Conservation (phyloP, 768 basidiomycete species). For the Pleurotus eryngii region DNA sequence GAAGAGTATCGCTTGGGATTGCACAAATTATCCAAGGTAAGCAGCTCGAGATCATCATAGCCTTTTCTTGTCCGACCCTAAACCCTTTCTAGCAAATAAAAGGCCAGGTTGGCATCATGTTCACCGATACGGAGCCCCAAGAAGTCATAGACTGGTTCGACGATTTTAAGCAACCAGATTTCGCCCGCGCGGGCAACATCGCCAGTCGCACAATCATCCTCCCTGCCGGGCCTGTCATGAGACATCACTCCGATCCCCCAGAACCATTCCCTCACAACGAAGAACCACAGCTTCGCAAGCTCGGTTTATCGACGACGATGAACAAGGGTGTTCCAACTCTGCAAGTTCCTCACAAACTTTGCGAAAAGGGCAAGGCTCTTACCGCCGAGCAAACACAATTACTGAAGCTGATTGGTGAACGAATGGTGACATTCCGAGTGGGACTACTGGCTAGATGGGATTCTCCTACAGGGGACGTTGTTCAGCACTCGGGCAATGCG, state of each 20-base stretch:
- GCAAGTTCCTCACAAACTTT: conserved; percentile 75
- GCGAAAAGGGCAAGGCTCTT: conserved; percentile 76
- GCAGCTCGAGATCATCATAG: conserved; percentile 14
- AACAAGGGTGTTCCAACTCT: conserved; percentile 86
- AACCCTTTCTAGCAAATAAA: conserved; percentile 70
- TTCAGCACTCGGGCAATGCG: conserved; percentile 48
- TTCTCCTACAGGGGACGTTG: conserved; percentile 60
- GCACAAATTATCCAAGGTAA: conserved; percentile 74
- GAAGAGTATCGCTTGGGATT: conserved; percentile 82
- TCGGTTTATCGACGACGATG: conserved; percentile 84
- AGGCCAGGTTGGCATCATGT: conserved; percentile 91
- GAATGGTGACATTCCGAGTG: conserved; percentile 82
- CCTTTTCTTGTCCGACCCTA: neutral
- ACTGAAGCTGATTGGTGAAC: conserved; percentile 86
- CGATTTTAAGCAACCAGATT: conserved; percentile 86
- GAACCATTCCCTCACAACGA: conserved; percentile 96
- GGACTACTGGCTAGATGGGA: conserved; percentile 73
- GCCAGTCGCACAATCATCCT: conserved; percentile 74
- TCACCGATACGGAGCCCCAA: conserved; percentile 85
- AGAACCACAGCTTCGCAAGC: conserved; percentile 91
- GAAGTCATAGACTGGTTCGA: conserved; percentile 95
- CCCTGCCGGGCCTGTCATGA: conserved; percentile 83
- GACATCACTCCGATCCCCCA: conserved; percentile 71
- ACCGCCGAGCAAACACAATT: conserved; percentile 89
- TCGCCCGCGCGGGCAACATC: conserved; percentile 82